Conservation (phyloP, 306 rosid genomes). For the Casuarina equisetifolia region DNA sequence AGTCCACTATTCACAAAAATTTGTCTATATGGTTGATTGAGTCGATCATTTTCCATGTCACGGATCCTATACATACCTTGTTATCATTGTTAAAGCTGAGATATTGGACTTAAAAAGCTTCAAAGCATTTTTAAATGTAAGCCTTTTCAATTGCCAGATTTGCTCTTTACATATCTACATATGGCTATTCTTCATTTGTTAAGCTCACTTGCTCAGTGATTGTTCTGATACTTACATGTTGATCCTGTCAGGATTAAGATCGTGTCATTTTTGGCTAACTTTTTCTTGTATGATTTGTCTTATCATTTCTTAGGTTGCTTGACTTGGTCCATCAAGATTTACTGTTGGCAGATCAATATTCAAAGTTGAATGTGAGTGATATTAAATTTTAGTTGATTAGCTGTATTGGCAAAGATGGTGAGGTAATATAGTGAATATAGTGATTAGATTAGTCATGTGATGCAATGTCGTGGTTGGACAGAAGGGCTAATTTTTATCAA, state of each 20-base stretch:
- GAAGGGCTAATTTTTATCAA: constrained; percentile 13
- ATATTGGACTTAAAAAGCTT: neutral
- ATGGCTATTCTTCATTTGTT: constrained; percentile 23
- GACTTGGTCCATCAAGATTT: constrained; percentile 89
- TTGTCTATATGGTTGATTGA: constrained; percentile 1
- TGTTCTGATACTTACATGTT: constrained; percentile 17
- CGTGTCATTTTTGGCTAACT: constrained; percentile 17
- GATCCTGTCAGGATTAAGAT: constrained; percentile 15
- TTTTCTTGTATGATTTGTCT: constrained; percentile 19
- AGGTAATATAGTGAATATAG: constrained; percentile 14
- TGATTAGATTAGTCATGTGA: constrained; percentile 11
- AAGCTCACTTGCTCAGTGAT: neutral
- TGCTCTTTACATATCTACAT: neutral
- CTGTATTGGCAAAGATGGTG: constrained; percentile 15
- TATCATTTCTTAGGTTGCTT: constrained; percentile 60
- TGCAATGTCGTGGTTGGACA: constrained; percentile 18
- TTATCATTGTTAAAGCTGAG: constrained; percentile 19
- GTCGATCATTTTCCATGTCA: neutral
- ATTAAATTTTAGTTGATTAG: constrained; percentile 14
- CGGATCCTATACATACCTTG: neutral
- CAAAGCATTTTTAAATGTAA: constrained; percentile 6
- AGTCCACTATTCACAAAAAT: neutral
- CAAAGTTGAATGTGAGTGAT: constrained; percentile 71
- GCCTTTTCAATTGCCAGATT: neutral
- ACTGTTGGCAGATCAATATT: constrained; percentile 81